Evolutionary conservation across 768 basidiomycete species (phyloP).

Genomic region (Trametes meyenii): DNA sequence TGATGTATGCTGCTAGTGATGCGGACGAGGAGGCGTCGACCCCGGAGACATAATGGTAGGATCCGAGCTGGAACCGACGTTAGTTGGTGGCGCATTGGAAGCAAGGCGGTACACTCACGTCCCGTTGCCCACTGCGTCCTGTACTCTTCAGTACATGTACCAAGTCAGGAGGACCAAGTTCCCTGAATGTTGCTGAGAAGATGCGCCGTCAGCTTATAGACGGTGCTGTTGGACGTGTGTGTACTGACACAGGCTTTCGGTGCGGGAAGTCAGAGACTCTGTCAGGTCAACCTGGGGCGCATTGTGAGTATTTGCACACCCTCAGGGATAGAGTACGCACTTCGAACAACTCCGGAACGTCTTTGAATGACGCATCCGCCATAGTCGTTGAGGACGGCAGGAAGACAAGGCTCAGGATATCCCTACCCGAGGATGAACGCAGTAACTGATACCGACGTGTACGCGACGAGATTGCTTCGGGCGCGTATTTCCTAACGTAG

Average conservation of each 20-base stretch:
- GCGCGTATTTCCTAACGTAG: constrained; percentile 7
- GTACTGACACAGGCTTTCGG: constrained; percentile 84
- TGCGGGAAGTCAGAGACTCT: constrained; percentile 85
- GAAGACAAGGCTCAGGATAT: not conserved
- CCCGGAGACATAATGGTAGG: constrained; percentile 98
- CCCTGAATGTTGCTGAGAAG: constrained; percentile 83
- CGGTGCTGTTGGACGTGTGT: constrained; percentile 5
- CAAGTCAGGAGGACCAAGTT: constrained; percentile 96
- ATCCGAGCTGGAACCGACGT: constrained; percentile 67
- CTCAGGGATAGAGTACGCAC: constrained; percentile 43
- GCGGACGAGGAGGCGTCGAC: constrained; percentile 98
- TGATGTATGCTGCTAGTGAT: constrained; percentile 96
- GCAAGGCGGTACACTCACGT: constrained; percentile 55
- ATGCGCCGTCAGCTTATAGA: constrained; percentile 24
- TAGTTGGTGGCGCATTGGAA: constrained; percentile 11
- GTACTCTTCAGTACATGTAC: constrained; percentile 95
- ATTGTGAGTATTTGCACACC: constrained; percentile 15
- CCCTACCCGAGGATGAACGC: not conserved
- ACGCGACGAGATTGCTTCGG: constrained; percentile 10
- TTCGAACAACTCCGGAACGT: constrained; percentile 97
- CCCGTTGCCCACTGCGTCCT: constrained; percentile 80
- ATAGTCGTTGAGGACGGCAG: constrained; percentile 19
- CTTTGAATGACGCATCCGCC: constrained; percentile 80
- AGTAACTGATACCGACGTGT: constrained; percentile 15
- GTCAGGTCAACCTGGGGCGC: constrained; percentile 76